These are phyloP conservation scores for Cantharellus anzutake DNA, from an alignment of 768 basidiomycete species.

Conservation along the genomic window DNA sequence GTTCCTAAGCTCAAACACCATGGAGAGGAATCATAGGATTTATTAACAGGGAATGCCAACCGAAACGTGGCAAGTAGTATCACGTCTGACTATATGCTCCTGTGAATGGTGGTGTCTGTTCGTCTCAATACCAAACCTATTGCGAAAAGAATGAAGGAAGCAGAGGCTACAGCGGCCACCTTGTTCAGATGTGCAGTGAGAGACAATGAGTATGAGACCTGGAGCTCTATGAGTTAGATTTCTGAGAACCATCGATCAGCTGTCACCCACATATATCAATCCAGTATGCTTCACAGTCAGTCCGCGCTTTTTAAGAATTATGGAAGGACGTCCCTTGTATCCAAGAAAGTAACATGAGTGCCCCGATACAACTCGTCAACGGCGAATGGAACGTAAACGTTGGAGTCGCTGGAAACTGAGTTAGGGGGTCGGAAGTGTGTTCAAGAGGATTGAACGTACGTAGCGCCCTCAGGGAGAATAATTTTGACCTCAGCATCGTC, in stretches of 20 bases:
- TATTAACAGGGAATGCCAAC: too few relatives aligned
- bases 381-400: slow-evolving; percentile 60
- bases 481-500: slow-evolving; percentile 62
- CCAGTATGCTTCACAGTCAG: slow-evolving; percentile 66
- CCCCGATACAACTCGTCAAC: slow-evolving; percentile 38
- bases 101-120: slow-evolving; percentile 22
- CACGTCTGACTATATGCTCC: background rate
- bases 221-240: slow-evolving; percentile 1
- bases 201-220: slow-evolving; percentile 83
- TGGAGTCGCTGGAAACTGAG: slow-evolving; percentile 40
- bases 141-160: slow-evolving; percentile 47
- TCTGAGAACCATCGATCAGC: background rate
- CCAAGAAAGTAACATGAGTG: slow-evolving; percentile 77
- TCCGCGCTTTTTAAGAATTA: slow-evolving; percentile 53
- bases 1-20: too few relatives aligned
- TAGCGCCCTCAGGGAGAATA: slow-evolving; percentile 87
- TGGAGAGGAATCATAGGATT: too few relatives aligned
- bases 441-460: slow-evolving; percentile 32
- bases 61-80: too few relatives aligned
- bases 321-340: slow-evolving; percentile 66
- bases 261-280: slow-evolving; percentile 55
- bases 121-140: slow-evolving; percentile 28
- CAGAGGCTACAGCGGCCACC: slow-evolving; percentile 55
- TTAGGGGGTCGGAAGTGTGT: background rate
- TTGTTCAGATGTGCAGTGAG: slow-evolving; percentile 70